A percentile compares a stretch with the other conserved stretches of the same genome.
phyloP scores from a whole-genome alignment of 495 filamentous ascomycete genomes.

The Aspergillus ostianus region DNA sequence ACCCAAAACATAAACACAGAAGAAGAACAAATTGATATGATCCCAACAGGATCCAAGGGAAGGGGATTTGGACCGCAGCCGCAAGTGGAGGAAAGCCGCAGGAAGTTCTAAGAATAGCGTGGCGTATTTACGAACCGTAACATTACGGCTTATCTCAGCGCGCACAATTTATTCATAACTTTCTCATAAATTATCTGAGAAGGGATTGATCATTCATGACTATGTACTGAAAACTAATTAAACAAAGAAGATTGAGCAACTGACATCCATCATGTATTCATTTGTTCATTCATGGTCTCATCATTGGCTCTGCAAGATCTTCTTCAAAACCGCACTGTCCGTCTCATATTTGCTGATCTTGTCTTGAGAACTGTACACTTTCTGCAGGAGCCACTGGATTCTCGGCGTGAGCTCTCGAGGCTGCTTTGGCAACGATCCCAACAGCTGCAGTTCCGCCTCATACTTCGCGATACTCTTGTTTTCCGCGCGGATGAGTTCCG shows the following conservation, averaged over 20 bases:
- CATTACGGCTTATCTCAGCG: constrained; percentile 6
- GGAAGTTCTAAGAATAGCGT: constrained; percentile 3
- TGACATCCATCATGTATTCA: neutral
- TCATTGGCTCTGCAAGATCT: constrained; percentile 37
- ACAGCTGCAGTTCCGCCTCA: constrained; percentile 71
- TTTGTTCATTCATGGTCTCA: constrained; percentile 15
- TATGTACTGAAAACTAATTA: too few relatives aligned
- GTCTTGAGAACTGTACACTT: constrained; percentile 66
- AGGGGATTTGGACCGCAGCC: neutral
- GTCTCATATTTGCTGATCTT: constrained; percentile 75
- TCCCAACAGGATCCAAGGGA: neutral
- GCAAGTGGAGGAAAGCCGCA: neutral
- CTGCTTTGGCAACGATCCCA: constrained; percentile 61
- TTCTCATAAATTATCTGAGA: too few relatives aligned
- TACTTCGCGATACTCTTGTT: constrained; percentile 71
- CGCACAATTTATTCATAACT: neutral
- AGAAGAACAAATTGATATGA: neutral
- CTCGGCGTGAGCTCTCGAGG: constrained; percentile 60
- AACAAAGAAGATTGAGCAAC: too few relatives aligned
- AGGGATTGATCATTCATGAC: too few relatives aligned
- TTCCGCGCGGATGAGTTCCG: constrained; percentile 68
- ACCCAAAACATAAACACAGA: neutral
- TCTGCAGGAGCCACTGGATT: constrained; percentile 68
- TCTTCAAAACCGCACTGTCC: constrained; percentile 70
- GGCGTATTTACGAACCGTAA: neutral